Evolutionary conservation across 306 rosid genomes (phyloP).

Genomic region (Castanospermum australe): DNA sequence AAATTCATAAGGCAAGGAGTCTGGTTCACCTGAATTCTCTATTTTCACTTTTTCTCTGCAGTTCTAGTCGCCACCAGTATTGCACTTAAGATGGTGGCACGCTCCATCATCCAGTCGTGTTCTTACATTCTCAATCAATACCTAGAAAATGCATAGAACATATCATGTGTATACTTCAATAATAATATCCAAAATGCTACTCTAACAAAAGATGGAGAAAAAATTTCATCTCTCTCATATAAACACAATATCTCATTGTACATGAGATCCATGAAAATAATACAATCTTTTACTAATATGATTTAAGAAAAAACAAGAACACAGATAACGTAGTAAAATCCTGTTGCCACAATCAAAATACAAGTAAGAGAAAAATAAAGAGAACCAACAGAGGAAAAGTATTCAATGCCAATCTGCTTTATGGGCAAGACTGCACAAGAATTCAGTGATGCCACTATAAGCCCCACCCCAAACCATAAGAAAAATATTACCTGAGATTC

Average conservation of each 20-base stretch:
- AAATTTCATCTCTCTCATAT: not conserved
- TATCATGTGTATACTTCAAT: slow-evolving; percentile 23
- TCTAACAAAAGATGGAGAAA: not conserved
- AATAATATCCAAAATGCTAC: slow-evolving; percentile 16
- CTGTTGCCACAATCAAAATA: slow-evolving; percentile 10
- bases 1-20: not conserved
- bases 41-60: slow-evolving; percentile 45
- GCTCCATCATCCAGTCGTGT: slow-evolving; percentile 59
- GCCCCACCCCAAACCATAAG: not conserved
- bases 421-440: not conserved
- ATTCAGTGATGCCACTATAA: not conserved
- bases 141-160: slow-evolving; percentile 45
- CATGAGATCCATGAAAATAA: slow-evolving; percentile 17
- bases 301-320: slow-evolving; percentile 5
- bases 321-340: slow-evolving; percentile 6
- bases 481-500: not conserved
- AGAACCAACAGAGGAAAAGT: not conserved
- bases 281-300: not conserved
- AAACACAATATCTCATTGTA: not conserved
- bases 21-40: slow-evolving; percentile 46
- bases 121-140: slow-evolving; percentile 75
- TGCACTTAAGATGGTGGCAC: slow-evolving; percentile 53
- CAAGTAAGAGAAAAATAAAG: slow-evolving; percentile 4
- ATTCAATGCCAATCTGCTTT: slow-evolving; percentile 9
- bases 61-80: slow-evolving; percentile 51